These are phyloP conservation scores for Saxispiralis lemnorum DNA, from an alignment of 495 filamentous ascomycete genomes.

Conservation along the genomic window DNA sequence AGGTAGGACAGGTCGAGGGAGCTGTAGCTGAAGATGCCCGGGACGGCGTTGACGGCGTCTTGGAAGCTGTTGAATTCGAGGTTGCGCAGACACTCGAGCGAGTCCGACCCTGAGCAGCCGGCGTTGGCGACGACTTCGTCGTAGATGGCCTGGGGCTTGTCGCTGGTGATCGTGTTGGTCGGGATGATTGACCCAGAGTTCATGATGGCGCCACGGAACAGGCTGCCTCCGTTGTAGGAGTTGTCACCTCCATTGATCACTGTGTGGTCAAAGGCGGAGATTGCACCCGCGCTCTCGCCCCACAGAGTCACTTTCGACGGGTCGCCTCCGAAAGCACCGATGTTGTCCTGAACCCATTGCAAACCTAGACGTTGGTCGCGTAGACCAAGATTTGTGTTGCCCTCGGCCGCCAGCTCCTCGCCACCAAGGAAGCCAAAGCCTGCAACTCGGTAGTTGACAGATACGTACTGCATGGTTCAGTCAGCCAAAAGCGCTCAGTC, in stretches of 20 bases:
- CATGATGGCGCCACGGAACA: conserved; percentile 60
- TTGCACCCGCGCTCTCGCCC: conserved; percentile 57
- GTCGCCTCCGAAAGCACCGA: conserved; percentile 24
- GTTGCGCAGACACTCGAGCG: conserved; percentile 13
- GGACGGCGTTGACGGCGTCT: conserved; percentile 13
- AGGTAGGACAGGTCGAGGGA: conserved; percentile 9
- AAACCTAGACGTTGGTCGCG: conserved; percentile 22
- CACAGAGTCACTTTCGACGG: conserved; percentile 42
- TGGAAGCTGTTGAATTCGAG: conserved; percentile 7
- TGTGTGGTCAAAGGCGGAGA: conserved; percentile 56
- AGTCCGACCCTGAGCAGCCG: conserved; percentile 43
- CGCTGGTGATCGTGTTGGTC: conserved; percentile 43
- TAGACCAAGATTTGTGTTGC: conserved; percentile 34
- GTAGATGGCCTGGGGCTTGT: conserved; percentile 46
- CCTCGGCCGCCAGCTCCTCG: conserved; percentile 47
- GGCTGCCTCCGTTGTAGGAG: conserved; percentile 14
- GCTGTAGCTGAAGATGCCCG: conserved; percentile 13
- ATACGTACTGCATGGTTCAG: neutral
- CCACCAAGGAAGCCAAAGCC: conserved; percentile 43
- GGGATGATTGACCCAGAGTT: conserved; percentile 45
- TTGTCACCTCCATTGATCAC: conserved; percentile 49
- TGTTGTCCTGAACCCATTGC: conserved; percentile 24
- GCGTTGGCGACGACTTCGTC: conserved; percentile 40
- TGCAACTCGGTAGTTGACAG: conserved; percentile 32
- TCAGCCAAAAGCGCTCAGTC: too few relatives aligned